These are phyloP conservation scores for Hura crepitans DNA, from an alignment of 441 rosid genomes.

Conservation along the genomic window DNA sequence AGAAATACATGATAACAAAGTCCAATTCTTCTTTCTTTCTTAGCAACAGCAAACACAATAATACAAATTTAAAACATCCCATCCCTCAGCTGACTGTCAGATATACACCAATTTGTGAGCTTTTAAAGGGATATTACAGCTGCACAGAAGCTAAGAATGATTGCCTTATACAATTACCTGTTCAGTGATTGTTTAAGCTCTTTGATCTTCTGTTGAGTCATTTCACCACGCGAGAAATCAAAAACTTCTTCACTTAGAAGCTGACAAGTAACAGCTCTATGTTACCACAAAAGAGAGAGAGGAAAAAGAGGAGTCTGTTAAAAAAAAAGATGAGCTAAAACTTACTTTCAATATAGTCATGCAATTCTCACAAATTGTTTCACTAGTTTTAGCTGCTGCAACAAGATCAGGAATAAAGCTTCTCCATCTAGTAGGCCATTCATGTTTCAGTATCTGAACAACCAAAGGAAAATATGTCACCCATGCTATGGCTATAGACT, in stretches of 20 bases:
- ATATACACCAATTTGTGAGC: not conserved
- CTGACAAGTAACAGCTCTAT: slow-evolving; percentile 37
- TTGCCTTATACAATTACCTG: slow-evolving; percentile 41
- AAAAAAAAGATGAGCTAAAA: slow-evolving; percentile 9
- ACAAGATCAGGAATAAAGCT: slow-evolving; percentile 99
- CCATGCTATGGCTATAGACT: not conserved
- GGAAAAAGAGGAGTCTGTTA: not conserved
- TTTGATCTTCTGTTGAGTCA: slow-evolving; percentile 97
- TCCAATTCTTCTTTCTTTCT: not conserved
- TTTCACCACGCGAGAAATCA: slow-evolving; percentile 99
- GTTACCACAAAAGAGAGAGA: too few species aligned
- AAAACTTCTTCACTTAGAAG: slow-evolving; percentile 99
- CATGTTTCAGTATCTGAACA: slow-evolving; percentile 95
- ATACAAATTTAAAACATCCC: not conserved
- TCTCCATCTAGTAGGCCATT: slow-evolving; percentile 98
- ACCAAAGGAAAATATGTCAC: not conserved
- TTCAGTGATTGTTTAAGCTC: slow-evolving; percentile 96
- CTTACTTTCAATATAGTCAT: slow-evolving; percentile 94
- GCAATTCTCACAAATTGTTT: slow-evolving; percentile 99
- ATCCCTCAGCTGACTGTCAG: not conserved
- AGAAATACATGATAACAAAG: not conserved
- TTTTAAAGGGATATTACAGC: not conserved
- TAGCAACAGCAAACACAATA: not conserved
- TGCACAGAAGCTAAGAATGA: not conserved
- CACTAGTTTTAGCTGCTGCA: slow-evolving; percentile 98